Conservation (phyloP, 192 early-diverging fungal genomes). For the Coemansia sp. region DNA sequence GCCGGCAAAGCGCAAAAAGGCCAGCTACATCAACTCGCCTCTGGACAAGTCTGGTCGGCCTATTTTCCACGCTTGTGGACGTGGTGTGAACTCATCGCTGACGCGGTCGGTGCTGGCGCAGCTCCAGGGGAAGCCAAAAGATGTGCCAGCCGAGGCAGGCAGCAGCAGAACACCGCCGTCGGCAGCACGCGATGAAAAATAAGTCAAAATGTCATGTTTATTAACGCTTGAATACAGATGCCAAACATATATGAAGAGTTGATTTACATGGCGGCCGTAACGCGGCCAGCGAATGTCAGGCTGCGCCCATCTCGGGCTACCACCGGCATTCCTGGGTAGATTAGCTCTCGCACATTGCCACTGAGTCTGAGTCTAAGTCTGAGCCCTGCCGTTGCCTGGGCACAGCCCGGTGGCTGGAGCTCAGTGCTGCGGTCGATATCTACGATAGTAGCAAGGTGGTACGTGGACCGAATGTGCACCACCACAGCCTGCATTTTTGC, state of each 20-base stretch:
- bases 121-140: conserved; percentile 21
- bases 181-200: not conserved
- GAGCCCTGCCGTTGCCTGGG: not conserved
- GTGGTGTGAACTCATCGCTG: conserved; percentile 54
- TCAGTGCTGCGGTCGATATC: conserved; percentile 9
- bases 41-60: conserved; percentile 38
- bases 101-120: conserved; percentile 49
- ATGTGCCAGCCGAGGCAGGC: not conserved
- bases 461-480: conserved; percentile 45
- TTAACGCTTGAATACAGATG: too few relatives aligned
- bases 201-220: not conserved
- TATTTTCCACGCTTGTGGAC: conserved; percentile 46
- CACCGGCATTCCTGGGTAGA: conserved; percentile 38
- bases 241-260: not conserved
- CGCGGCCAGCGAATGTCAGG: conserved; percentile 41
- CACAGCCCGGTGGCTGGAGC: not conserved
- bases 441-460: conserved; percentile 37
- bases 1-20: conserved; percentile 25
- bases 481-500: conserved; percentile 19
- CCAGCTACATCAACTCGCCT: conserved; percentile 16
- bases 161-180: not conserved
- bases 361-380: conserved; percentile 32
- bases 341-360: conserved; percentile 26
- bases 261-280: conserved; percentile 10
- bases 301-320: conserved; percentile 44